Base-by-base conservation (phyloP, 2,329 filamentous ascomycete species). In the Bertia moriformis region DNA sequence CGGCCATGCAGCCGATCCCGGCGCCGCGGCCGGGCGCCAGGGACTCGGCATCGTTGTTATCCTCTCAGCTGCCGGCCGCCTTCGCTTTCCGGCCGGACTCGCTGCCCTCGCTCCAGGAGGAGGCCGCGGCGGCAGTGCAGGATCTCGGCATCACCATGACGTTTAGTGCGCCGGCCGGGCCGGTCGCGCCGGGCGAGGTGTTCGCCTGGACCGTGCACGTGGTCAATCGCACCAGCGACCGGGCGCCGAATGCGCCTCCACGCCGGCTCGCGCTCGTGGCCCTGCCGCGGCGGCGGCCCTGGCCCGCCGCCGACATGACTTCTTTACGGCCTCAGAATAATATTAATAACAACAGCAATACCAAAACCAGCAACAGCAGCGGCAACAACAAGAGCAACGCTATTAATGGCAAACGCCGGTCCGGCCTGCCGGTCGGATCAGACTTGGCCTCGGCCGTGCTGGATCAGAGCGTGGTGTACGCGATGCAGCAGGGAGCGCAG, bases 151-250 rank as follows among this genome's bases (percentile, higher is more conserved):
- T 89, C 41, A 84, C 78, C 24, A 75, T 89, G 60, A 86, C 80
- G 30, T 79, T 91, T 51, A 72, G 70, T 4, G 76, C 71, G 0
- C 80, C 81, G 22, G 43, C 56, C 12, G 50, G 58, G 17, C 63
- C 68, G 39, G 64, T 84, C 18, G 66, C 63, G 41, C 69, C 76
- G 0, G 80, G 80, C 27, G 67, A 83, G 36, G 64, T 76, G 38
- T 87, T 91, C 53, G 62, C 65, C 30, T 85, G 84, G 78, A 71
- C 69, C 22, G 68, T 88, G 14, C 82, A 85, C 50, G 76, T 88
- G 27, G 78, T 85, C 45, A 91, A 89, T 55, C 73, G 79, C 38
- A 74, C 71, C 37, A 60, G 62, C 30, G 67, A 61, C 19, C 58
- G 50, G 41, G 58, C 42, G 32, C 47, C 43, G 38, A 38, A 44